Evolutionary conservation across 345 rosid genomes (phyloP), one percentile per base, ranked within the genome.

Genomic region (Leavenworthia alabamica): DNA sequence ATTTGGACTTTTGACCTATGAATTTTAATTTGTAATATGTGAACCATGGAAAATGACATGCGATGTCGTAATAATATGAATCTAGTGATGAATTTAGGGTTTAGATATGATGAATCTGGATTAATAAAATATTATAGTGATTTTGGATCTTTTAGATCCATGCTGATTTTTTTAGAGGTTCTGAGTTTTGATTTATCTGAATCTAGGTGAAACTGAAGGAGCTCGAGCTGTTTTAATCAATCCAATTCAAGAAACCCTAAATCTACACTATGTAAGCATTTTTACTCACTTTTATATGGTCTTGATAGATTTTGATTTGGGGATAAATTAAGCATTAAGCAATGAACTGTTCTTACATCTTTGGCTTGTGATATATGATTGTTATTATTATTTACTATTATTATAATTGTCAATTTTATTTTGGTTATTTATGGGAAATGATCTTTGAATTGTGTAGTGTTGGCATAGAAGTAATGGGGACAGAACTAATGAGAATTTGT

Each of bases 401-500:
- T 61, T 47, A 28, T 16, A 7, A 2, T 16, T 39, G 11, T 26
- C 36, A 32, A 10, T 13, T n/a, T 7, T 11, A 6, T 11, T 6
- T 43, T 33, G 26, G 54, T 43, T 53, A 20, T 40, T 47, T 5
- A 22, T 15, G 31, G 42, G 56, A 65, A 16, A 70, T 59, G 56
- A 43, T 60, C 23, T 20, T 72, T 31, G n/a, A 12, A 42, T 40
- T 45, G 19, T 45, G 19, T 36, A 36, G 62, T 55, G 54, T 39
- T 49, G 29, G 39, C 22, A 36, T 72, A 81, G 81, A 60, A 66
- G 23, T 62, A 51, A 94, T 94, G 97, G 97, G 88, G 61, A 94
- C 97, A 42, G 95, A 88, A 43, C 84, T 94, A 57, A 73, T 84
- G 84, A 83, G 97, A 76, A 78, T 84, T 55, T 74, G 82, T 73